Percentiles rank a stretch among this genome's conserved stretches.
Conservation (phyloP, 2,329 filamentous ascomycete species). For the Aureobasidium subglaciale region DNA sequence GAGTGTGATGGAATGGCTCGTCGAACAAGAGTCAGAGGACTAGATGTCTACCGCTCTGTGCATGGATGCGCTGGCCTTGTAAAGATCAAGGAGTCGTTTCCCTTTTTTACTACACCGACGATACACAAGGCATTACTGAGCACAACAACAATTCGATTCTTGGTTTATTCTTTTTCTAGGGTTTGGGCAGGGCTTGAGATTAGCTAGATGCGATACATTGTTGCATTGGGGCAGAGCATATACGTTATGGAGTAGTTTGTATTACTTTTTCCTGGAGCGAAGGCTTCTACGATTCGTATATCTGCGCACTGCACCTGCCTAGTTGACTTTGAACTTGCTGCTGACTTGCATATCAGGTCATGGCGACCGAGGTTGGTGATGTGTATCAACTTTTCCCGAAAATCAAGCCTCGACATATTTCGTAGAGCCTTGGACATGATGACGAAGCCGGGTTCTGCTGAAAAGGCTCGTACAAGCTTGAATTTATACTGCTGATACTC, state of each 20-base stretch:
- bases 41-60: neutral
- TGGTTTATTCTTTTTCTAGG: neutral
- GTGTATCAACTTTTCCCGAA: no score
- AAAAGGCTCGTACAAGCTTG: no score
- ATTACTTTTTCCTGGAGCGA: neutral
- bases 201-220: neutral
- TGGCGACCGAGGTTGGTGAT: no score
- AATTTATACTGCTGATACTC: no score
- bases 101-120: neutral
- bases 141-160: neutral
- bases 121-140: neutral
- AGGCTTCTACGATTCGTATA: no score
- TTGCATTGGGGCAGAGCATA: neutral
- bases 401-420: no score
- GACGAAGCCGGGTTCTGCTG: no score
- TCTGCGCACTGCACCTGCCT: no score
- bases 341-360: neutral
- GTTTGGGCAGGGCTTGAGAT: neutral
- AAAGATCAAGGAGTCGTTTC: neutral
- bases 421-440: no score
- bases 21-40: slow-evolving; percentile 31
- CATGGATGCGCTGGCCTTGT: neutral
- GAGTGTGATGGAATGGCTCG: slow-evolving; percentile 82
- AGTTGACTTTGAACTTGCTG: neutral
- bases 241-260: neutral